Evolutionary conservation across 805 yeast genomes (phyloP).

Genomic region (Candida broadrunensis): DNA sequence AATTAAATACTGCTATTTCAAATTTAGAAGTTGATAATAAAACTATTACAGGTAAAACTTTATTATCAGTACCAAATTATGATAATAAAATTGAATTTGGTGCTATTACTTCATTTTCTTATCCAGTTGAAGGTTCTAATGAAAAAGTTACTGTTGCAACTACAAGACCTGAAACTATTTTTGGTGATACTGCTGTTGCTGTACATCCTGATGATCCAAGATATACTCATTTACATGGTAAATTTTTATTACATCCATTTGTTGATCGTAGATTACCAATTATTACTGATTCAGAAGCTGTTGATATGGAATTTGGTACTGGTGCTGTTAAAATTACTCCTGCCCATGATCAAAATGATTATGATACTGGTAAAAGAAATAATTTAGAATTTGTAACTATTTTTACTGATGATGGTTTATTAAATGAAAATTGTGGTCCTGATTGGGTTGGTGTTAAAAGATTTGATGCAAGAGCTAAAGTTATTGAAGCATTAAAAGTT

Average conservation of each 20-base stretch:
- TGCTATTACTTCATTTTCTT: conserved; percentile 93
- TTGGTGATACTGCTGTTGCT: conserved; percentile 98
- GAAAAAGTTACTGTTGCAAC: conserved; percentile 93
- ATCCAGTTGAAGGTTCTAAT: conserved; percentile 79
- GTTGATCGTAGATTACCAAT: conserved; percentile 83
- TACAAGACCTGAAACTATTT: conserved; percentile 97
- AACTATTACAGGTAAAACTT: conserved; percentile 78
- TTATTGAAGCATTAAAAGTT: conserved; percentile 74
- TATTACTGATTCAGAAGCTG: conserved; percentile 86
- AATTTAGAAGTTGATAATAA: conserved; percentile 95
- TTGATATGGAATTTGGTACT: conserved; percentile 99
- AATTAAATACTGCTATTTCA: conserved; percentile 90
- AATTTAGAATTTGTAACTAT: conserved; percentile 85
- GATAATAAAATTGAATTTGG: conserved; percentile 92
- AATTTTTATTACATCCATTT: conserved; percentile 87
- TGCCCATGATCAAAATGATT: conserved; percentile 97
- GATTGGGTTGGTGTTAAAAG: conserved; percentile 89
- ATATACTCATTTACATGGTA: conserved; percentile 93
- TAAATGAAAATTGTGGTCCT: conserved; percentile 86
- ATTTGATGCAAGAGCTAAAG: conserved; percentile 87
- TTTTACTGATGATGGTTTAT: conserved; percentile 84
- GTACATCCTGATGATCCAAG: conserved; percentile 95
- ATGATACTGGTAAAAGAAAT: conserved; percentile 93
- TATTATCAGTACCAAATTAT: conserved; percentile 84
- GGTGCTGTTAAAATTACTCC: conserved; percentile 99